Base-by-base conservation (phyloP, 1,284 basidiomycete species). In the Ganoderma leucocontextum region DNA sequence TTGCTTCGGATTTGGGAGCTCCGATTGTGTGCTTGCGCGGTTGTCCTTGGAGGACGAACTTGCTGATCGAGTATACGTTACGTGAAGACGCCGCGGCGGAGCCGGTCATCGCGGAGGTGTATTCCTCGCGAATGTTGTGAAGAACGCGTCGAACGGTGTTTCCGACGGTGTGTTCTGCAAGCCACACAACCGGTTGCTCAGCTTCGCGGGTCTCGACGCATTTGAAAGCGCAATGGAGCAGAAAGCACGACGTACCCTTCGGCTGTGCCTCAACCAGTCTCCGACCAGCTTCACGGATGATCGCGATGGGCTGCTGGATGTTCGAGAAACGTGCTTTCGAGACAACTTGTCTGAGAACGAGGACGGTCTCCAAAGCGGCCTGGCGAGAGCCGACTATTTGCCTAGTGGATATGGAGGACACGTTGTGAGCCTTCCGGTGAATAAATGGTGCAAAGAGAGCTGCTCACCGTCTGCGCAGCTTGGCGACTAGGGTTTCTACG, bases 111-210 rank as follows among this genome's bases (percentile, higher is more conserved):
- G 90, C 90, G 19, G 91, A 88, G 70, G 91, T 86, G 79, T 96
- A 96, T 78, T 99, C 97, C 81, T 99, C 97, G 61, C 95, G 88
- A 70, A 99, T 92, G 76, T 98, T 92, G 77, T 96, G 95, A 41
- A 98, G 84, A 47, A 98, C 91, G 74, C 96, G 93, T 42, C 96
- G 89, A 58, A 97, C 92, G 39, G 96, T 97, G 79, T 98, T 99
- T 15, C 95, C 96, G 52, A 98, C 93, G 55, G 95, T 93, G 76
- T 97, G 93, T 79, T 99, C 97, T 96, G 49, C n/a, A 17, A 36
- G 39, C 25, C 25, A 75, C 64, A 53, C 12, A n/a, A n/a, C n/a
- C n/a, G 42, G 47, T 61, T 52, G 35, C n/a, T 57, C 57, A 58
- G 36, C 17, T n/a, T 10, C 13, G 38, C 42, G 33, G 36, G 41